A percentile compares a stretch with the other conserved stretches of the same genome.
phyloP scores from a whole-genome alignment of 164 flowering plant species.

The Sedum album region DNA sequence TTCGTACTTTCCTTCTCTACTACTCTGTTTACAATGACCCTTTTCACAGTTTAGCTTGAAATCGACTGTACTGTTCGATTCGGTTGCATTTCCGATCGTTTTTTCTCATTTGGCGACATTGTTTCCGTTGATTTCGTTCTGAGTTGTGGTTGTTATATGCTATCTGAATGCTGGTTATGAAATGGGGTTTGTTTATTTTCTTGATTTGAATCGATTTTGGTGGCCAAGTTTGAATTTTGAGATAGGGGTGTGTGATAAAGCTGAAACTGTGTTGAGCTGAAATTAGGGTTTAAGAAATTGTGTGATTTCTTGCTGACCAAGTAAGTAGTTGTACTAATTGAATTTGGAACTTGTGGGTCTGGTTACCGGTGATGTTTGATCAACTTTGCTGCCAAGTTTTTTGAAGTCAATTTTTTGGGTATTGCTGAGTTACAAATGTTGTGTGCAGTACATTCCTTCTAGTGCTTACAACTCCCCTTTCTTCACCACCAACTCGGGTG shows the following conservation, averaged over 20 bases:
- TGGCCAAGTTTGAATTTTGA: neutral
- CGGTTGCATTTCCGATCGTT: neutral
- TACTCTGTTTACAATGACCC: neutral
- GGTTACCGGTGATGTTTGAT: no score
- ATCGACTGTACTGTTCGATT: no score
- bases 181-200: neutral
- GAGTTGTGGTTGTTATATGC: neutral
- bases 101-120: neutral
- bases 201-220: neutral
- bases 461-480: no score
- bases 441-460: no score
- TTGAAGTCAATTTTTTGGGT: no score
- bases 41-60: neutral
- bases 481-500: no score
- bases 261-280: neutral
- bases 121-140: neutral
- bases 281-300: neutral
- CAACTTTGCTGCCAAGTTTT: no score
- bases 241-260: neutral
- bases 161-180: neutral
- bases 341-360: no score
- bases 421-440: no score
- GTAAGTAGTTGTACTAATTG: no score
- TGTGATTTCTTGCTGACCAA: slow-evolving; percentile 35
- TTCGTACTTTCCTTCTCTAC: neutral